Percentiles rank a stretch among this genome's conserved stretches.
These are phyloP conservation scores for Astrothelium macrocarpum DNA, from an alignment of 495 filamentous ascomycete species.

Conservation along the genomic window DNA sequence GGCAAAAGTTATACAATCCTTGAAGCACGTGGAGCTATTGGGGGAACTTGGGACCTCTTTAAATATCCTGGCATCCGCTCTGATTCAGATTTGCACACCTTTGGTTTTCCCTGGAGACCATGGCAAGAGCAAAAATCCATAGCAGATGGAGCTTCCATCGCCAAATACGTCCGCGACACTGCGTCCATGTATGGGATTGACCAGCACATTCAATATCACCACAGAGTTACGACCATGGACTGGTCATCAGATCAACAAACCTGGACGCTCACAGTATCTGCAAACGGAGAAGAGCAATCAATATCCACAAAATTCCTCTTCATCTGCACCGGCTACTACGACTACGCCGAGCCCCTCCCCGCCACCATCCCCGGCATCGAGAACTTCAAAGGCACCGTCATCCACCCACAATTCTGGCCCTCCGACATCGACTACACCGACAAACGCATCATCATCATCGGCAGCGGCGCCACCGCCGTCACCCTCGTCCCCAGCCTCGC, in stretches of 20 bases:
- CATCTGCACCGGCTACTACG: constrained; percentile 58
- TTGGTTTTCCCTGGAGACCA: constrained; percentile 59
- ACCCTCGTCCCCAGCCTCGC: constrained; percentile 45
- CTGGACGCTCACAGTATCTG: constrained; percentile 53
- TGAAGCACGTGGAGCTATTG: constrained; percentile 49
- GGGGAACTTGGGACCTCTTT: constrained; percentile 67
- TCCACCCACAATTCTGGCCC: constrained; percentile 59
- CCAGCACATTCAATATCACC: constrained; percentile 48
- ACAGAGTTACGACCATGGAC: constrained; percentile 44
- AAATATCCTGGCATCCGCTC: constrained; percentile 57
- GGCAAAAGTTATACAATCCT: constrained; percentile 49
- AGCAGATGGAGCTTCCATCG: constrained; percentile 50
- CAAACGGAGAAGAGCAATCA: constrained; percentile 36
- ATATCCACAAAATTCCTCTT: constrained; percentile 49
- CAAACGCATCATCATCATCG: constrained; percentile 47
- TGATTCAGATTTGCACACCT: constrained; percentile 58
- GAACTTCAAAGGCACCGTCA: constrained; percentile 44
- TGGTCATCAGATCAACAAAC: constrained; percentile 51
- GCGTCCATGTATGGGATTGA: constrained; percentile 52
- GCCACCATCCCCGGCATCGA: constrained; percentile 50
- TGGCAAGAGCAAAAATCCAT: constrained; percentile 53
- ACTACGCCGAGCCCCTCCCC: constrained; percentile 50
- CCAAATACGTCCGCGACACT: constrained; percentile 52
- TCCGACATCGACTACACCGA: constrained; percentile 39
- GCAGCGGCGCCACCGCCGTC: constrained; percentile 49